A percentile compares a stretch with the other conserved stretches of the same genome.
Evolutionary conservation across 2,329 filamentous ascomycete genomes (phyloP).

Genomic region (Macrophomina pseudophaseolina): DNA sequence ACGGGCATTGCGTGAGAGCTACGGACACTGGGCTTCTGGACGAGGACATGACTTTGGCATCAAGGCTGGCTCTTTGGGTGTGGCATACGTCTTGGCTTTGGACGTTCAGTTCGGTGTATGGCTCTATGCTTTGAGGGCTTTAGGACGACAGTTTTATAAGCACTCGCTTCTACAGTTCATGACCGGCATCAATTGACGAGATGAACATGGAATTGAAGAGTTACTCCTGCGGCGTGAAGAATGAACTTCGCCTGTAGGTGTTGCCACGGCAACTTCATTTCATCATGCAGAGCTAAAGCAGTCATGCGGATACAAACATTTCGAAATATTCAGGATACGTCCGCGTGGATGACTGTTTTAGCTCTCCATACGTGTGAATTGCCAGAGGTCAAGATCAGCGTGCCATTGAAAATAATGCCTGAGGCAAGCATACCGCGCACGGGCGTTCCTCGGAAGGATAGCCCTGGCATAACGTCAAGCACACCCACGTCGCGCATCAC

Average conservation of each 20-base stretch:
- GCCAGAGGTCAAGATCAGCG: background rate
- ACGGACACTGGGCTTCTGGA: slow-evolving; percentile 17
- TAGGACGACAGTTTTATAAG: background rate
- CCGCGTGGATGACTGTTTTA: too few species aligned
- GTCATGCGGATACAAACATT: too few species aligned
- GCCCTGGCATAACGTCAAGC: slow-evolving; percentile 25
- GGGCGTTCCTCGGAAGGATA: background rate
- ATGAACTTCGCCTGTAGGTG: too few species aligned
- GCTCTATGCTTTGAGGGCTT: background rate
- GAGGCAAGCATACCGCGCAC: slow-evolving; percentile 7
- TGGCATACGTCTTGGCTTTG: slow-evolving; percentile 15
- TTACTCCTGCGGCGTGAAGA: too few species aligned
- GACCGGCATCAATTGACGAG: background rate
- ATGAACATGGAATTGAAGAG: too few species aligned
- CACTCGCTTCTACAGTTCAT: background rate
- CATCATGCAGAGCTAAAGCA: too few species aligned
- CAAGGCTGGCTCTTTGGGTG: slow-evolving; percentile 16
- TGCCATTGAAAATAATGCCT: background rate
- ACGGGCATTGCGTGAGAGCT: slow-evolving; percentile 12
- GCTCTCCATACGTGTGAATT: too few species aligned
- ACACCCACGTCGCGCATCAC: slow-evolving; percentile 16
- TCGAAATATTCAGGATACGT: too few species aligned
- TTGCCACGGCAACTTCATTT: too few species aligned
- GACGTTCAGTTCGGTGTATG: background rate
- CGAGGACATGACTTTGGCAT: slow-evolving; percentile 19